Percentiles rank a stretch among this genome's conserved stretches.
phyloP scores from a whole-genome alignment of 176 grass and related monocot genomes.

The Calamus simplicifolius region DNA sequence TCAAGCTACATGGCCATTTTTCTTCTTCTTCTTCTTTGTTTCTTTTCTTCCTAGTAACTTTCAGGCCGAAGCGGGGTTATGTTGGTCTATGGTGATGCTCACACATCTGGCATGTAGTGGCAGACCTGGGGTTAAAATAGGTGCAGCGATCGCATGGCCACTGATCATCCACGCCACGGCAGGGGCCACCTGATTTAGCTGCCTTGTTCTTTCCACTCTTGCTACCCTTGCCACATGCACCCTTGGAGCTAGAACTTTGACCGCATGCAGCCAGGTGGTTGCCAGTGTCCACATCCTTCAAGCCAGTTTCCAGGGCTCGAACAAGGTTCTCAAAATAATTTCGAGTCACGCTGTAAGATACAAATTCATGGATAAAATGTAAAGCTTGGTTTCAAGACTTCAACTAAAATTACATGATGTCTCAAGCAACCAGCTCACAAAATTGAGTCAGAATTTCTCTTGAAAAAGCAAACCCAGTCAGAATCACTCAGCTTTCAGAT shows the following conservation, averaged over 20 bases:
- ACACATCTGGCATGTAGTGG: slow-evolving; percentile 29
- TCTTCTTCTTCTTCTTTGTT: no score
- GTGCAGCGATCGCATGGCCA: slow-evolving; percentile 71
- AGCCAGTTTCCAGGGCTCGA: slow-evolving; percentile 61
- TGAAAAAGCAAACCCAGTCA: no score
- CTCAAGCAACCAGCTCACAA: no score
- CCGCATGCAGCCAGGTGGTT: slow-evolving; percentile 32
- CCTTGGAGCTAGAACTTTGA: background rate
- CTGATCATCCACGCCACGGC: no score
- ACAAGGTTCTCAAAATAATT: slow-evolving; percentile 97
- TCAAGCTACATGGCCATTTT: no score
- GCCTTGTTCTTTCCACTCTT: slow-evolving; percentile 17
- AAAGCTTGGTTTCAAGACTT: no score
- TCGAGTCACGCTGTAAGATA: slow-evolving; percentile 48
- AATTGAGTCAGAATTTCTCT: no score
- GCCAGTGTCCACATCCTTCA: slow-evolving; percentile 53
- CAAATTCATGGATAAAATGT: no score
- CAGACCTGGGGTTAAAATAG: slow-evolving; percentile 28
- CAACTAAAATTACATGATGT: no score
- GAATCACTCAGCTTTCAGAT: no score
- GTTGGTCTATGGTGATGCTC: background rate
- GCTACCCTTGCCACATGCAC: slow-evolving; percentile 1
- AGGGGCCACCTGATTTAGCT: slow-evolving; percentile 8
- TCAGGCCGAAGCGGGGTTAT: no score
- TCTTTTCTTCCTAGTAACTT: no score